Conservation (phyloP, 2,329 filamentous ascomycete genomes). For the Ampelomyces quisqualis region DNA sequence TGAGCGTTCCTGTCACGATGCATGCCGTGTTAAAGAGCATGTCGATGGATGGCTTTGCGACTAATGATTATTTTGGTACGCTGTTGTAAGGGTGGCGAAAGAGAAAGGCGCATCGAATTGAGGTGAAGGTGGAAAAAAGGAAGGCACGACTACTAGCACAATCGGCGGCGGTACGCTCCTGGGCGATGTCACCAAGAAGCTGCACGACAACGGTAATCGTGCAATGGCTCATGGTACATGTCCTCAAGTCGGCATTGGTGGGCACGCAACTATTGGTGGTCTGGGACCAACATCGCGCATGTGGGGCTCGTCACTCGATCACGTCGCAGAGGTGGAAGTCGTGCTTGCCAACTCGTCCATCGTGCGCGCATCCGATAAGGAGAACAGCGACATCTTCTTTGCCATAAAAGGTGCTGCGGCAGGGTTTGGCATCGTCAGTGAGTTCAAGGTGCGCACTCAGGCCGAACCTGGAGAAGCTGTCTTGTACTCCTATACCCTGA, state of each 20-base stretch:
- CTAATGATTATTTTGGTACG: too few species aligned
- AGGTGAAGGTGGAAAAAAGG: not conserved
- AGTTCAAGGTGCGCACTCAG: conserved; percentile 43
- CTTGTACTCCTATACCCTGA: conserved; percentile 38
- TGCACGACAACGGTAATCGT: conserved; percentile 40
- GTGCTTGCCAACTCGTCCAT: conserved; percentile 46
- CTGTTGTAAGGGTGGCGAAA: too few species aligned
- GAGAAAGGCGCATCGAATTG: too few species aligned
- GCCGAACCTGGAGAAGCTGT: conserved; percentile 36
- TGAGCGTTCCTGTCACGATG: too few species aligned
- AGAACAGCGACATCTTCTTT: conserved; percentile 47
- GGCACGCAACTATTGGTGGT: conserved; percentile 42
- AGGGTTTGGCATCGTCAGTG: conserved; percentile 47
- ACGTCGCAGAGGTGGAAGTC: conserved; percentile 39
- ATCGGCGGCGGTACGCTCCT: conserved; percentile 55
- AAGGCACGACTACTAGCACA: conserved; percentile 4
- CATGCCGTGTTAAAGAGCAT: too few species aligned
- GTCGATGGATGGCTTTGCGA: too few species aligned
- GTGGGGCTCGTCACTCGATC: conserved; percentile 40
- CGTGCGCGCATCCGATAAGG: conserved; percentile 39
- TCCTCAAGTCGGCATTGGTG: conserved; percentile 41
- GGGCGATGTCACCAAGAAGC: conserved; percentile 38
- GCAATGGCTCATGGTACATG: conserved; percentile 53
- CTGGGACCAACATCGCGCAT: conserved; percentile 37
- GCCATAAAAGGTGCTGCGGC: conserved; percentile 47